Base-by-base conservation (phyloP, 2,329 filamentous ascomycete species). In the Alternaria burnsii region DNA sequence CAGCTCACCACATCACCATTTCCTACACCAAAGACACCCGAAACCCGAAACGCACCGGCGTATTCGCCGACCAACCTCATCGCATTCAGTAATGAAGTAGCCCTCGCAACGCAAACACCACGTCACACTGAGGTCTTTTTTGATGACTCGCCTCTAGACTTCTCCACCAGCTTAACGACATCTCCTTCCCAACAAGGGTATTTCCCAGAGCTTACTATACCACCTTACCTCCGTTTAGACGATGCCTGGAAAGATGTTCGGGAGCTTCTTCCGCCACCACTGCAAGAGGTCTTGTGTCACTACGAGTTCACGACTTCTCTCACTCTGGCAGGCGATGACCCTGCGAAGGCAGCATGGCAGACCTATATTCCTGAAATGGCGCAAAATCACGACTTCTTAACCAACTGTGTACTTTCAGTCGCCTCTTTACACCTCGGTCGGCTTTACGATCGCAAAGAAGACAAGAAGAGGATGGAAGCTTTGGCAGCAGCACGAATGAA, bases 371-470 rank as follows among this genome's bases (percentile, higher is more conserved):
- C 74, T 12, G 74, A 77, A 44, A 60, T 82, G 46, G 82, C 81
- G 8, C 76, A 79, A 11, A 72, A 75, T 1, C 78, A 82, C 59
- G 72, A 79, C 3, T 84, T 80, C 48, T 71, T 84, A 8, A 68
- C 83, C 9, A 80, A 83, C 60, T 79, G 79, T 42, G 75, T 84
- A 6, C 70, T 84, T 0, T 80, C 82, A 2, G 69, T 84, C 14
- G 77, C 82, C 12, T 81, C 81, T 2, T 72, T 84, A 26, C 82
- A 84, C 58, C 68, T 83, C 10, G 79, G 77, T 12, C 78, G 79
- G 30, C 63, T 81, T 4, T 76, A 81, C 52, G 68, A 72, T 32
- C 50, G 52, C 16, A 53, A 48, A 55, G 64, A 58, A 22, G 67
- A 66, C 11, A 71, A 67, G 57, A 65, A 20, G 26, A 65, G 57